Percentiles rank a stretch among this genome's conserved stretches.
phyloP scores from a whole-genome alignment of 2,329 filamentous ascomycete genomes.

The Oidium heveae region DNA sequence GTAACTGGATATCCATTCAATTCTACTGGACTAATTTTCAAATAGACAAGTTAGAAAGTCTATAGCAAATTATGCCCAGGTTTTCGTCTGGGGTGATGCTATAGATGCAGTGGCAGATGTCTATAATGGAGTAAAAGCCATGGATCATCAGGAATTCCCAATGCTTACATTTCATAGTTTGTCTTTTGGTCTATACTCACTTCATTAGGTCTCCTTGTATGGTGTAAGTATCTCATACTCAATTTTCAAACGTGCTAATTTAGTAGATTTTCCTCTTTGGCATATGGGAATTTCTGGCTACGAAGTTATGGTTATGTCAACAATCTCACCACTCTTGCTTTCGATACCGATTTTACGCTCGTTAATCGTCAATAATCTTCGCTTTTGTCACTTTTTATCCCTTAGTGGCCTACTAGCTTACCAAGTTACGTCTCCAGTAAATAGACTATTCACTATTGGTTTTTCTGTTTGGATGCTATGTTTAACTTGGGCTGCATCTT shows the following conservation, averaged over 20 bases:
- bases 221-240: slow-evolving; percentile 42
- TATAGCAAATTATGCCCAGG: slow-evolving; percentile 40
- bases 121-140: slow-evolving; percentile 56
- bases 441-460: slow-evolving; percentile 56
- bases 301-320: slow-evolving; percentile 68
- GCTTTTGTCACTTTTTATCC: slow-evolving; percentile 49
- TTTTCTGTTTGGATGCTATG: slow-evolving; percentile 62
- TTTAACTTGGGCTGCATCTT: slow-evolving; percentile 60
- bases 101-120: slow-evolving; percentile 69
- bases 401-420: slow-evolving; percentile 61
- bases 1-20: slow-evolving; percentile 5
- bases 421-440: slow-evolving; percentile 42
- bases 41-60: slow-evolving; percentile 50
- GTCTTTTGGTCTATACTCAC: slow-evolving; percentile 92
- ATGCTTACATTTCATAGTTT: slow-evolving; percentile 27
- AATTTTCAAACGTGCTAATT: slow-evolving; percentile 2
- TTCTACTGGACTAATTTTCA: slow-evolving; percentile 8
- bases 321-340: slow-evolving; percentile 57
- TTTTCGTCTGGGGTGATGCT: slow-evolving; percentile 48
- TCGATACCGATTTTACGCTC: slow-evolving; percentile 42
- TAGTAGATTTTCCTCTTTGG: slow-evolving; percentile 76
- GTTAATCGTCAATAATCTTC: slow-evolving; percentile 41
- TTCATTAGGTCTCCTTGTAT: slow-evolving; percentile 66
- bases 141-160: background rate
- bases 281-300: slow-evolving; percentile 98